Conservation (phyloP, 1,284 basidiomycete genomes). For the Irpex sp. region DNA sequence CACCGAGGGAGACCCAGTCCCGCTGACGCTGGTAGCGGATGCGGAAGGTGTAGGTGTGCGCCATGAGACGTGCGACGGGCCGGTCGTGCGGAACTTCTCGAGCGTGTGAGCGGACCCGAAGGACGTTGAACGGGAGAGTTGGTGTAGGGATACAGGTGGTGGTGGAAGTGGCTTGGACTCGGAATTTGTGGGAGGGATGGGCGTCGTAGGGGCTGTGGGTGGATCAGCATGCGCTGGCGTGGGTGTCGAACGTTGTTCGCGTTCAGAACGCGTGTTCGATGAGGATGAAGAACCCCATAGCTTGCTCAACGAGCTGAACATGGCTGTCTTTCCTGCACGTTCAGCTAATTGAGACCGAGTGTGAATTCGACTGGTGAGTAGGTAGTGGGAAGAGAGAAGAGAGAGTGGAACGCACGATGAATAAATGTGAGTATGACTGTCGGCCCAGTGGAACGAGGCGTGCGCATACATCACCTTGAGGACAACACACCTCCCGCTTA, state of each 20-base stretch:
- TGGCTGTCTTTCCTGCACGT: neutral
- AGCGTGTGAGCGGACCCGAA: neutral
- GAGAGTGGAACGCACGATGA: neutral
- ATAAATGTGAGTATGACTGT: neutral
- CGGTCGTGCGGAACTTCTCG: neutral
- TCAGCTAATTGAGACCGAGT: neutral
- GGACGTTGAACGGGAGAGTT: neutral
- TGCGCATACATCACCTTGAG: neutral
- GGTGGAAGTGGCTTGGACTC: neutral
- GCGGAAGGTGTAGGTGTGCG: neutral
- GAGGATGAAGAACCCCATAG: neutral
- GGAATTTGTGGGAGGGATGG: neutral
- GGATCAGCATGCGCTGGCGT: neutral
- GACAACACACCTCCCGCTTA: neutral
- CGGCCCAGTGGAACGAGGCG: neutral
- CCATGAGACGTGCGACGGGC: neutral
- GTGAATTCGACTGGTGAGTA: neutral
- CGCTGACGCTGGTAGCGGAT: neutral
- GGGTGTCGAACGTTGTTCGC: neutral
- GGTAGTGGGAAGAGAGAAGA: neutral
- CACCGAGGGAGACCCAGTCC: neutral
- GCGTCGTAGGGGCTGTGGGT: neutral
- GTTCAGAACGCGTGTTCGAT: neutral
- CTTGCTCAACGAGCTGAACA: neutral
- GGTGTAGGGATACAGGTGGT: neutral